Conservation (phyloP, 768 basidiomycete species). For the Auriscalpium microsporum region DNA sequence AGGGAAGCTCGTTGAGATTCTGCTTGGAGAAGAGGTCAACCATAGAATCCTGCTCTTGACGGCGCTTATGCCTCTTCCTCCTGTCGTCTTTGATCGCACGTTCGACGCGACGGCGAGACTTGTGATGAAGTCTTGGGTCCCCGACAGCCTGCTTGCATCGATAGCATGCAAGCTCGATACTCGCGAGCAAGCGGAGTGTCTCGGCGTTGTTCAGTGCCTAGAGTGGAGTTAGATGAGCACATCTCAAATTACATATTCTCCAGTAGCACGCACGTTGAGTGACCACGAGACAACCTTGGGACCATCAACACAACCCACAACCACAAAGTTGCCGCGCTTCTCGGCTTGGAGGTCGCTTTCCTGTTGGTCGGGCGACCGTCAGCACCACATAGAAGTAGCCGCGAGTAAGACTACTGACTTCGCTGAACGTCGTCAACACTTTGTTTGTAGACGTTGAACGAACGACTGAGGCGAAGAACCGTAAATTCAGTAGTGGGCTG, state of each 20-base stretch:
- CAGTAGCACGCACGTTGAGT: slow-evolving; percentile 49
- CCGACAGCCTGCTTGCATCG: slow-evolving; percentile 58
- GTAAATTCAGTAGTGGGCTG: slow-evolving; percentile 5
- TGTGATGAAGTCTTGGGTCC: slow-evolving; percentile 59
- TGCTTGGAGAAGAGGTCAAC: slow-evolving; percentile 67
- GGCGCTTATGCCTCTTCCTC: slow-evolving; percentile 67
- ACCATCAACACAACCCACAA: slow-evolving; percentile 72
- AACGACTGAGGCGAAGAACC: slow-evolving; percentile 38
- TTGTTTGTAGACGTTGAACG: slow-evolving; percentile 59
- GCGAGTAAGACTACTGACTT: slow-evolving; percentile 35
- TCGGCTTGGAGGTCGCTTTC: slow-evolving; percentile 71
- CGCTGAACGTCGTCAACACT: slow-evolving; percentile 59
- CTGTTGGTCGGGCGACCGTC: slow-evolving; percentile 25
- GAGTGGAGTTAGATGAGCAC: neutral
- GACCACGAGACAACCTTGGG: slow-evolving; percentile 77
- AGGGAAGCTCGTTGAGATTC: slow-evolving; percentile 24
- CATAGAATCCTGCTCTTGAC: slow-evolving; percentile 79
- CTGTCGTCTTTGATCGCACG: slow-evolving; percentile 82
- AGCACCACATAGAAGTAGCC: no score
- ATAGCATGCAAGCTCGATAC: slow-evolving; percentile 80
- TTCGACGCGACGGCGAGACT: slow-evolving; percentile 63
- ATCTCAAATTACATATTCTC: neutral
- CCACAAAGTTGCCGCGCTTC: slow-evolving; percentile 82
- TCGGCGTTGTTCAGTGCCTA: slow-evolving; percentile 80
- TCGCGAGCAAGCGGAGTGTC: slow-evolving; percentile 71